Evolutionary conservation across 148 eudicot genomes (phyloP), one percentile per base, ranked within the genome.

Genomic region (Hydrangea macrophylla): DNA sequence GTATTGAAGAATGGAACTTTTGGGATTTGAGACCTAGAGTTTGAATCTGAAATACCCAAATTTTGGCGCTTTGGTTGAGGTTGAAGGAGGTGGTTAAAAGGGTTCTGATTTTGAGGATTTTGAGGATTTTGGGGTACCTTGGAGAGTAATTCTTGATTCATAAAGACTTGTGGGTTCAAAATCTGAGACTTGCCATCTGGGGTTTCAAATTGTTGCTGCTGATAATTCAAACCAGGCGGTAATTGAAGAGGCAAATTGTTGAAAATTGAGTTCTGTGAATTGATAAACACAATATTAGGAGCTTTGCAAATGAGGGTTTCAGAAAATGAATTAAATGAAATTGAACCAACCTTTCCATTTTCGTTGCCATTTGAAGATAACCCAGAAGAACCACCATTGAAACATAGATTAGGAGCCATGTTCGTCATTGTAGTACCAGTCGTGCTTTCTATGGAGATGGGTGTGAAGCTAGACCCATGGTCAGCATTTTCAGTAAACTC

Each of bases 31-130:
- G 65, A 25, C 37, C 59, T 23, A 30, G 30, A 44, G 63, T 72
- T 58, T 13, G 22, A 28, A 67, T 9, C 62, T 5, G 30, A 65
- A 70, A 37, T 12, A 37, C 76, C 77, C 60, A 37, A 35, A 58
- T 76, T 81, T 40, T 70, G 78, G 32, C 70, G 70, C 61, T 80
- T 77, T 6, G 62, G 55, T 2, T 40, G 84, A 9, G 82, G 82
- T 40, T 36, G 40, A 28, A 25, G 62, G 37, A 72, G 58, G 30
- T 39, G 20, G 25, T 51, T 20, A 8, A 30, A 23, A 7, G 50
- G 67, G 42, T 70, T 62, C 39, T 70, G 67, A 6, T 39, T 37
- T 9, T 40, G 37, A 12, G 23, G 51, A 40, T 9, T 39, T 9
- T 23, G 64, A 22, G 2, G 39, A 48, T 1, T 48, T 9, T 17